Conservation (phyloP, 495 filamentous ascomycete species). For the Podospora pseudocomata region DNA sequence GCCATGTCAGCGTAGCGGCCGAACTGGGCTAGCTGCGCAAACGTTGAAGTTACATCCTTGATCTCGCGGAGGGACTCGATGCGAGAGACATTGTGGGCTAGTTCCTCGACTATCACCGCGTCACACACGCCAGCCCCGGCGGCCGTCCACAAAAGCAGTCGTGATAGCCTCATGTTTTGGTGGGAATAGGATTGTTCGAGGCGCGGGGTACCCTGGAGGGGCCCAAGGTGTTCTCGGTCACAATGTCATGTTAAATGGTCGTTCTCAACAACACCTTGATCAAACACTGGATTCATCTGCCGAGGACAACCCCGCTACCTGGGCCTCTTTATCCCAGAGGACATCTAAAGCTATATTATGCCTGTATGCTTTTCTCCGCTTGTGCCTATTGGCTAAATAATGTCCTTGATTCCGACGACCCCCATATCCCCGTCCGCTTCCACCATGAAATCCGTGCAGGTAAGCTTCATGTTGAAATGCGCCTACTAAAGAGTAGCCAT, state of each 20-base stretch:
- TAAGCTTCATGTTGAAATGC: neutral
- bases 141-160: neutral
- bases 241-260: neutral
- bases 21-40: constrained; percentile 19
- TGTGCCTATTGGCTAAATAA: neutral
- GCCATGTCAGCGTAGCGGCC: constrained; percentile 19
- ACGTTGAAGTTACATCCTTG: constrained; percentile 22
- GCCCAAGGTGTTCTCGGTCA: neutral
- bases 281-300: neutral
- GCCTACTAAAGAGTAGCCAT: neutral
- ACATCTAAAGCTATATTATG: neutral
- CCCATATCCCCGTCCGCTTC: neutral
- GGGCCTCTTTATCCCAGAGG: neutral
- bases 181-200: neutral
- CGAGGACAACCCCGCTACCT: neutral
- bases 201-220: neutral
- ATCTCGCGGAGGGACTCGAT: constrained; percentile 23
- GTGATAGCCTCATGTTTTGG: neutral
- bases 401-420: neutral
- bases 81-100: constrained; percentile 2
- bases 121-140: too few relatives aligned
- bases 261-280: neutral
- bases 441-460: neutral
- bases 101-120: neutral
- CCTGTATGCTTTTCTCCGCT: neutral